Percentiles rank a stretch among this genome's conserved stretches.
phyloP scores from a whole-genome alignment of 805 yeast genomes.

The Candida wancherniae region DNA sequence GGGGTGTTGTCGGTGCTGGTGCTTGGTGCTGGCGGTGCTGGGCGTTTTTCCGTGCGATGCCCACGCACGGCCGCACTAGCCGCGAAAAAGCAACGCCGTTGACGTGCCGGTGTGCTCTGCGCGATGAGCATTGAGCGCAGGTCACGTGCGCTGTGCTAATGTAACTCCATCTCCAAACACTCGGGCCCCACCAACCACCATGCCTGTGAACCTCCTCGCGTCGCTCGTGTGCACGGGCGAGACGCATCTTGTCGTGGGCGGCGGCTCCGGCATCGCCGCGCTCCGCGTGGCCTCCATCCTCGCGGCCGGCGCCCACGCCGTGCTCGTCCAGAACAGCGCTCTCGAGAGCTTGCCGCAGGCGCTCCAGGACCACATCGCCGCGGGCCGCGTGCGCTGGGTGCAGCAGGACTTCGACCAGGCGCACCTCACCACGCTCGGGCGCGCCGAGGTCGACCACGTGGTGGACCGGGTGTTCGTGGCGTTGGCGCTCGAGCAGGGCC shows the following conservation, averaged over 20 bases:
- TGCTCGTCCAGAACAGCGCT: constrained; percentile 37
- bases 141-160: constrained; percentile 8
- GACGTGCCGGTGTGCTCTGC: too few species aligned
- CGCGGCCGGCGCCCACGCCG: constrained; percentile 52
- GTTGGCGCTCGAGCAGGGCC: constrained; percentile 26
- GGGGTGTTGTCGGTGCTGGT: too few species aligned
- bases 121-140: too few species aligned
- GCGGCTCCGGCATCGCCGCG: constrained; percentile 36
- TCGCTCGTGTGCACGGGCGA: constrained; percentile 42
- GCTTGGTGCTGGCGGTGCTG: too few species aligned
- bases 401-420: constrained; percentile 24
- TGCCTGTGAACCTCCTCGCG: constrained; percentile 13
- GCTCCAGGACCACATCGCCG: constrained; percentile 21
- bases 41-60: too few species aligned
- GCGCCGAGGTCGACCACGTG: constrained; percentile 53
- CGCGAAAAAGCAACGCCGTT: too few species aligned
- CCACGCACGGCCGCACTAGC: too few species aligned
- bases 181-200: neutral
- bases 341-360: constrained; percentile 21
- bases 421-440: constrained; percentile 55
- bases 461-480: constrained; percentile 77
- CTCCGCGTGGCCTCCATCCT: constrained; percentile 46
- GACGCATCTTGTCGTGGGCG: constrained; percentile 55
- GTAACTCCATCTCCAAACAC: constrained; percentile 3
- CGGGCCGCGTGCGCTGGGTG: constrained; percentile 21